Conservation (phyloP, 306 rosid species). For the Crataegus laevigata region DNA sequence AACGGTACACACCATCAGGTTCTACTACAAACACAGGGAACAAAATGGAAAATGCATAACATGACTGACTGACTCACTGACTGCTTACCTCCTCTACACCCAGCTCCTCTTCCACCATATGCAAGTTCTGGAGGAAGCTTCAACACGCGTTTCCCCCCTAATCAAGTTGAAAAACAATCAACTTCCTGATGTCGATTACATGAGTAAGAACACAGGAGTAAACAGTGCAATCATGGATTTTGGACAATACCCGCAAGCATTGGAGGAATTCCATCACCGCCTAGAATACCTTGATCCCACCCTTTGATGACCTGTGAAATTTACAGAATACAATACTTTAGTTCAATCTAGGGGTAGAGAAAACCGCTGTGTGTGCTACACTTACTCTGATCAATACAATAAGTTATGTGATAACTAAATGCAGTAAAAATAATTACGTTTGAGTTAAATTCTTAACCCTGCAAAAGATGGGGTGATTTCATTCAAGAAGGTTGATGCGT, state of each 20-base stretch:
- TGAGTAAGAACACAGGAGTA: background rate
- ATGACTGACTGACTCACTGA: background rate
- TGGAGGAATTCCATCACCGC: slow-evolving; percentile 90
- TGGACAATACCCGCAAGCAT: slow-evolving; percentile 69
- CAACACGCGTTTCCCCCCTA: slow-evolving; percentile 78
- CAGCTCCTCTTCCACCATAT: slow-evolving; percentile 90
- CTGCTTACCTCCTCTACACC: slow-evolving; percentile 80
- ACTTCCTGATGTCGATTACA: background rate
- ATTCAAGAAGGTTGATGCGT: background rate
- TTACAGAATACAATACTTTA: background rate
- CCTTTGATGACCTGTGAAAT: slow-evolving; percentile 78
- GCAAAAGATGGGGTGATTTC: background rate
- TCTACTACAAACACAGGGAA: background rate
- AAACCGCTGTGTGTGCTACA: background rate
- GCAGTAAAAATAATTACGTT: background rate
- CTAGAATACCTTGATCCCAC: slow-evolving; percentile 92
- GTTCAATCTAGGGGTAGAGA: background rate
- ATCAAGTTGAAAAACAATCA: background rate
- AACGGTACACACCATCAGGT: background rate
- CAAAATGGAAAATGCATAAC: background rate
- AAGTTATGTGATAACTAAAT: background rate
- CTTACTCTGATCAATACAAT: background rate
- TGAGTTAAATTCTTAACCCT: background rate
- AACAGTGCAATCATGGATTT: background rate
- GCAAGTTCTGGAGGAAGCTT: slow-evolving; percentile 93